Percentiles rank a stretch among this genome's conserved stretches.
phyloP scores from a whole-genome alignment of 1,284 basidiomycete species.

The Heterobasidion annosum region DNA sequence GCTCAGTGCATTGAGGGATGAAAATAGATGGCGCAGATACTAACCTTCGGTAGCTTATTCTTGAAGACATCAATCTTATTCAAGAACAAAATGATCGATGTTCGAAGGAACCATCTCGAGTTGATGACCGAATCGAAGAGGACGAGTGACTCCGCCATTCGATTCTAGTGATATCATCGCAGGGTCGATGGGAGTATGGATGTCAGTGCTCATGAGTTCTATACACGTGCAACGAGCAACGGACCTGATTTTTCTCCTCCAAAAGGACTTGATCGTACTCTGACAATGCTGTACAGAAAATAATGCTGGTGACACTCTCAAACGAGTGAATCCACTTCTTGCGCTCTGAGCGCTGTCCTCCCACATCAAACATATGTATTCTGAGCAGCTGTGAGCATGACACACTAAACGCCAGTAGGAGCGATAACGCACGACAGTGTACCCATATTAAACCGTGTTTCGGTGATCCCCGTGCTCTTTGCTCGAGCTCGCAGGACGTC shows the following conservation, averaged over 20 bases:
- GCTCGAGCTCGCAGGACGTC: slow-evolving; percentile 87
- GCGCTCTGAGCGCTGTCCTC: slow-evolving; percentile 87
- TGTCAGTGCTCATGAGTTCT: no score
- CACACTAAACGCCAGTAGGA: background rate
- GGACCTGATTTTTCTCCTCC: slow-evolving; percentile 71
- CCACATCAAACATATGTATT: slow-evolving; percentile 94
- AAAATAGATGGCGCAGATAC: slow-evolving; percentile 1
- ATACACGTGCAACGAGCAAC: slow-evolving; percentile 12
- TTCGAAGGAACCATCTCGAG: slow-evolving; percentile 93
- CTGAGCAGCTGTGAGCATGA: slow-evolving; percentile 24
- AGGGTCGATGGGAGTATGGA: background rate
- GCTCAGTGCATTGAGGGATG: background rate
- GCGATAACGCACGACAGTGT: slow-evolving; percentile 40
- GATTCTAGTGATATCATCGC: slow-evolving; percentile 49
- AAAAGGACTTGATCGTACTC: slow-evolving; percentile 91
- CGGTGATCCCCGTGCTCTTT: slow-evolving; percentile 91
- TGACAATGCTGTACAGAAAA: slow-evolving; percentile 90
- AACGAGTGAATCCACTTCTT: slow-evolving; percentile 97
- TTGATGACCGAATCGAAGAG: slow-evolving; percentile 97
- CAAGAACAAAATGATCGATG: slow-evolving; percentile 87
- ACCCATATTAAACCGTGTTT: slow-evolving; percentile 76
- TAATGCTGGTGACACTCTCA: slow-evolving; percentile 91
- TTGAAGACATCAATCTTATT: slow-evolving; percentile 98
- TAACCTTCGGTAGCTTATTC: slow-evolving; percentile 79
- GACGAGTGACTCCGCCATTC: slow-evolving; percentile 90